Base-by-base conservation (phyloP, 768 basidiomycete species). In the Filobasidium floriforme region DNA sequence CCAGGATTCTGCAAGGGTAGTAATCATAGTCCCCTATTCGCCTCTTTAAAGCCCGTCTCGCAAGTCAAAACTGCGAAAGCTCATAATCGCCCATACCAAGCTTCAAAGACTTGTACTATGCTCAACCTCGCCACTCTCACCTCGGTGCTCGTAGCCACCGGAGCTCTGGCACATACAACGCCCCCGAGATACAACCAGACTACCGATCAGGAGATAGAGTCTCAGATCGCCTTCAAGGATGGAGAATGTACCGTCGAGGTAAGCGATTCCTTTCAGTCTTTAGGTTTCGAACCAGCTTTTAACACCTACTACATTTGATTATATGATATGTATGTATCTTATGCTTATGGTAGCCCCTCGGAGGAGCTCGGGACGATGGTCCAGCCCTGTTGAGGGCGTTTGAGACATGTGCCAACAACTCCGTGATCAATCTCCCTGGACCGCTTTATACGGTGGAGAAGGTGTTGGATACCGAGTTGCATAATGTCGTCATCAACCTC, bases 331-430 rank as follows among this genome's bases (percentile, higher is more conserved):
- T n/a, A n/a, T n/a, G n/a, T n/a, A n/a, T n/a, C n/a, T n/a, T n/a
- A n/a, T n/a, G n/a, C n/a, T n/a, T n/a, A n/a, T n/a, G n/a, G 15
- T 43, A 65, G 64, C 64, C 64, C 22, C 64, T 60, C n/a, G 64
- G 64, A 19, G 64, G 64, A 15, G 64, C 64, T 7, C 55, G 59
- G n/a, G 64, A 65, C 44, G 64, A 65, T 40, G 64, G 64, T 19
- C 64, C 64, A 9, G 64, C 59, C 29, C 24, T 65, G 44, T 40
- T 65, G 19, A 44, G 59, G 22, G 64, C 64, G 43, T 65, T 65
- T 51, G 64, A 60, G 10, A 59, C 44, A 29, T 65, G 64, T 52
- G 57, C 57, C 11, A 59, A 57, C 11, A 46, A 65, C 44, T 65
- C 64, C 1, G 59, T 65, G 41, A 65, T 65, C 64, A 52, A 65